phyloP scores from a whole-genome alignment of 2,329 filamentous ascomycete genomes.

The Verticillium tricorpus region DNA sequence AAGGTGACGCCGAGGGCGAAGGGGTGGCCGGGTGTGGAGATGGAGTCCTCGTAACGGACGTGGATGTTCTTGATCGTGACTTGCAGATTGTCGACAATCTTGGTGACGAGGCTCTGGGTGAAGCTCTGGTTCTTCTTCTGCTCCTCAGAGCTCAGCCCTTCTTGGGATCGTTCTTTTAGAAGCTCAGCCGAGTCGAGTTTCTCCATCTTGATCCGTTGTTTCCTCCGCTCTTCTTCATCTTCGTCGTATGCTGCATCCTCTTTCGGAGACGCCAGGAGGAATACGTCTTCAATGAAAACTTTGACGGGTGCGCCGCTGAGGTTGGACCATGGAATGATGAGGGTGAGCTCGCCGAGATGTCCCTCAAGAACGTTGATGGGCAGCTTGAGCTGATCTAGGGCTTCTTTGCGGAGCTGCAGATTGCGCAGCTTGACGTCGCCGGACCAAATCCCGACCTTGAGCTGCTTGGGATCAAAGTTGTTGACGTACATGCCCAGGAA shows the following conservation, averaged over 20 bases:
- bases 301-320: conserved; percentile 90
- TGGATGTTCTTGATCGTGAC: conserved; percentile 98
- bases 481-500: conserved; percentile 99
- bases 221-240: conserved; percentile 82
- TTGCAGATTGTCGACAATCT: conserved; percentile 97
- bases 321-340: conserved; percentile 97
- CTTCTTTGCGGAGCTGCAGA: conserved; percentile 88
- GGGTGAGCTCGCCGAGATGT: conserved; percentile 84
- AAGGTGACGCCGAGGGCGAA: conserved; percentile 91
- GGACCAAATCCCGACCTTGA: conserved; percentile 98
- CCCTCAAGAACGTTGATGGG: conserved; percentile 96
- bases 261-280: conserved; percentile 88
- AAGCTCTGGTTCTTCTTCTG: conserved; percentile 98
- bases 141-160: conserved; percentile 90
- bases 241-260: conserved; percentile 92
- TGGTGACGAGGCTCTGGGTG: conserved; percentile 88
- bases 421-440: conserved; percentile 95
- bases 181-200: conserved; percentile 96
- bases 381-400: conserved; percentile 92
- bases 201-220: conserved; percentile 95
- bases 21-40: conserved; percentile 90
- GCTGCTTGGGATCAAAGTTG: conserved; percentile 96
- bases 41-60: conserved; percentile 94
- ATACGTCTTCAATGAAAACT: conserved; percentile 95
- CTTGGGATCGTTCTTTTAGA: conserved; percentile 85